Evolutionary conservation across 768 basidiomycete species (phyloP).

Genomic region (Lyophyllum atratum): DNA sequence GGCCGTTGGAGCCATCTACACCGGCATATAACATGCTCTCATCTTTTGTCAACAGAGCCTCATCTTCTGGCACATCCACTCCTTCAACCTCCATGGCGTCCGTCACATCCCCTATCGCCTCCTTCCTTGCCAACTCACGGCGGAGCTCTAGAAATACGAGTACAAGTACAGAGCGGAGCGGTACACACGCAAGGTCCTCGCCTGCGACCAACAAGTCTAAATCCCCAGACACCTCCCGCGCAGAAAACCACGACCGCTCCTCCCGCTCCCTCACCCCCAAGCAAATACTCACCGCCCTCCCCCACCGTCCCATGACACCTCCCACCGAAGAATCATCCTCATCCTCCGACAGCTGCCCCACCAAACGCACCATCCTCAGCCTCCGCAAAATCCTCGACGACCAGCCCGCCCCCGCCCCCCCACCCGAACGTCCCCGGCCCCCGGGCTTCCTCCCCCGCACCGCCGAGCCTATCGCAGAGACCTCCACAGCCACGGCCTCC

Average conservation of each 20-base stretch:
- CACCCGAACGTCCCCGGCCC: slow-evolving; percentile 17
- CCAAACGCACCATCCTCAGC: slow-evolving; percentile 64
- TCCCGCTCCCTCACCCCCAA: slow-evolving; percentile 33
- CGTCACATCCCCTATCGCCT: slow-evolving; percentile 25
- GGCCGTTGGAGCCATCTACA: slow-evolving; percentile 43
- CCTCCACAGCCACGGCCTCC: slow-evolving; percentile 75
- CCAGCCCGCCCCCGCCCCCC: slow-evolving; percentile 36
- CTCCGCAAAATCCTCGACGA: slow-evolving; percentile 72
- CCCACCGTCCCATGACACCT: slow-evolving; percentile 51
- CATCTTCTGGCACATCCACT: slow-evolving; percentile 30
- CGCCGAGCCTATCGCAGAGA: slow-evolving; percentile 51
- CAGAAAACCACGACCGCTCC: slow-evolving; percentile 12
- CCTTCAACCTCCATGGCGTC: slow-evolving; percentile 35
- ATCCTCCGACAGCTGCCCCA: slow-evolving; percentile 54
- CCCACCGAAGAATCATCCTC: slow-evolving; percentile 62
- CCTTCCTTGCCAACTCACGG: slow-evolving; percentile 33
- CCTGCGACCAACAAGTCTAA: slow-evolving; percentile 12
- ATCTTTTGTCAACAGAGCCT: slow-evolving; percentile 46
- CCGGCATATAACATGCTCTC: slow-evolving; percentile 66
- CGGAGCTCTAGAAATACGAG: slow-evolving; percentile 34
- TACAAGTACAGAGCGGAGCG: slow-evolving; percentile 27
- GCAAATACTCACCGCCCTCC: slow-evolving; percentile 22
- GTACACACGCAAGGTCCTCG: slow-evolving; percentile 6
- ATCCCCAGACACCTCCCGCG: slow-evolving; percentile 10
- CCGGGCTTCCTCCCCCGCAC: slow-evolving; percentile 48